Conservation (phyloP, 352 stramenopile genomes). For the Globisporangium spiculum region DNA sequence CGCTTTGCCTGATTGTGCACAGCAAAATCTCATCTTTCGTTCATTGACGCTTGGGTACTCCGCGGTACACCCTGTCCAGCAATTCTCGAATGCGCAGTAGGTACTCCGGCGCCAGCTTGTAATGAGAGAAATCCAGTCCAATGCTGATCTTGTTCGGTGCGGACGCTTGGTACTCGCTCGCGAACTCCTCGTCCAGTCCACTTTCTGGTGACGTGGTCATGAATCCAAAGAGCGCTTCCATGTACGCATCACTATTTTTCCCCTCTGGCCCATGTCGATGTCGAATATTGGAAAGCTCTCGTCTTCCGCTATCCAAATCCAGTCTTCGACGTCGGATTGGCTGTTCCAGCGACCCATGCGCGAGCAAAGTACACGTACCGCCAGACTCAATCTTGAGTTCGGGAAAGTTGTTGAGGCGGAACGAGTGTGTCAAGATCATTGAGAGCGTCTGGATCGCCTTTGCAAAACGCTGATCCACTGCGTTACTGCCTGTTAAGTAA, state of each 20-base stretch:
- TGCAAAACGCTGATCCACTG: not conserved
- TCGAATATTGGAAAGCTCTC: not conserved
- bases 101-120: not conserved
- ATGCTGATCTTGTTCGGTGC: not conserved
- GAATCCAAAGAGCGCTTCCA: not conserved
- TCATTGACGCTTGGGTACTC: not conserved
- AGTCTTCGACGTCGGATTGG: not conserved
- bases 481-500: not conserved
- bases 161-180: not conserved
- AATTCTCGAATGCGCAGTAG: not conserved
- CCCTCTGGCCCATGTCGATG: not conserved
- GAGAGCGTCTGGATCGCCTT: not conserved
- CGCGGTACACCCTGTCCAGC: not conserved
- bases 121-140: not conserved
- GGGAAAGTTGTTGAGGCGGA: not conserved
- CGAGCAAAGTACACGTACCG: not conserved
- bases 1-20: not conserved
- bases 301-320: not conserved
- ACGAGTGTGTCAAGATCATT: not conserved
- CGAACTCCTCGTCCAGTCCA: not conserved
- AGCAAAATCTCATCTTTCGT: not conserved
- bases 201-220: not conserved
- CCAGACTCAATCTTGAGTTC: not conserved
- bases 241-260: too few relatives aligned
- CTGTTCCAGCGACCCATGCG: not conserved